These are phyloP conservation scores for Cladophialophora exuberans DNA, from an alignment of 2,329 filamentous ascomycete species.

Conservation along the genomic window DNA sequence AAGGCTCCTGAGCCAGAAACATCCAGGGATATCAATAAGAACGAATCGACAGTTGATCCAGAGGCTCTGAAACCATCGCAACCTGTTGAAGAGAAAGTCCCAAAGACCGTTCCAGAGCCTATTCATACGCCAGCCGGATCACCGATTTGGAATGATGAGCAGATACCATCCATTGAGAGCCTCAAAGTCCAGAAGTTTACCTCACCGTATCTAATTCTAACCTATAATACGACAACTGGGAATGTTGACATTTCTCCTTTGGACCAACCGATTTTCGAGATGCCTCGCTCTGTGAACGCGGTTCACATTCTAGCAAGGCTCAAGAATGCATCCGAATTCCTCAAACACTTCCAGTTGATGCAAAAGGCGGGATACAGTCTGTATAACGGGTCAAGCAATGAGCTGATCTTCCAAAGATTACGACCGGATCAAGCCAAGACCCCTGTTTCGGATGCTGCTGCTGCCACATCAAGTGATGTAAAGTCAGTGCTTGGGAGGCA, in stretches of 20 bases:
- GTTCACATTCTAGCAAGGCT: constrained; percentile 43
- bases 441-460: neutral
- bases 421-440: constrained; percentile 1
- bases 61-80: neutral
- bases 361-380: constrained; percentile 47
- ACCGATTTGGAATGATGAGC: constrained; percentile 29
- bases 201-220: constrained; percentile 27
- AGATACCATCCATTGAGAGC: constrained; percentile 22
- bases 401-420: constrained; percentile 29
- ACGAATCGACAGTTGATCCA: neutral
- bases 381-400: constrained; percentile 45
- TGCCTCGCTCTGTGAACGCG: constrained; percentile 28
- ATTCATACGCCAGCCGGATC: constrained; percentile 22
- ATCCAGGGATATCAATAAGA: neutral
- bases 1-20: neutral
- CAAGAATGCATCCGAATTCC: constrained; percentile 45
- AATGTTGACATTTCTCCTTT: constrained; percentile 29
- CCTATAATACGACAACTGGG: constrained; percentile 29
- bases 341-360: constrained; percentile 45
- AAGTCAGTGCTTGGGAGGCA: neutral
- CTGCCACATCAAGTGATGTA: neutral
- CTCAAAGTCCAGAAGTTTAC: constrained; percentile 12
- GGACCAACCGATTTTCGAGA: constrained; percentile 12
- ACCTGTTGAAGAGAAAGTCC: neutral
- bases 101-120: constrained; percentile 20